phyloP scores from a whole-genome alignment of 768 basidiomycete species.

The Lentinula boryana region DNA sequence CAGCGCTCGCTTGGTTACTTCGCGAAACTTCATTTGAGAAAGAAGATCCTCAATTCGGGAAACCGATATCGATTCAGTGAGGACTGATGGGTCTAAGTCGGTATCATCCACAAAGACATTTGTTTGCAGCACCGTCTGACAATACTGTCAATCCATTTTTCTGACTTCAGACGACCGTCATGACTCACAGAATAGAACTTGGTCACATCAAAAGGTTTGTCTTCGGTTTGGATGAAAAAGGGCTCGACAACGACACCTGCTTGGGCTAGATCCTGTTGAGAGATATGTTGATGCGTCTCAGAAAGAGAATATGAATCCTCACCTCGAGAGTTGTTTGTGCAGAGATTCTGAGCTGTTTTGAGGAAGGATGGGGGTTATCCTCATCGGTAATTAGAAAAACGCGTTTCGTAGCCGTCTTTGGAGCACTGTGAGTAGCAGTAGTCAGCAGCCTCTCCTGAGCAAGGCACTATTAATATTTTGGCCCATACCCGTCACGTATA shows the following conservation, averaged over 20 bases:
- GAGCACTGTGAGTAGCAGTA: slow-evolving; percentile 43
- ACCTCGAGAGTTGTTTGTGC: slow-evolving; percentile 70
- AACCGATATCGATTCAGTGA: slow-evolving; percentile 70
- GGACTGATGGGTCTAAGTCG: slow-evolving; percentile 32
- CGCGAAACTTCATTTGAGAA: slow-evolving; percentile 74
- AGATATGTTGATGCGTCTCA: neutral
- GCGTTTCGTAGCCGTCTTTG: slow-evolving; percentile 86
- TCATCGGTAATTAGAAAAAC: slow-evolving; percentile 92
- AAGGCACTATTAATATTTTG: too few species aligned
- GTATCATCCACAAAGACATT: slow-evolving; percentile 40
- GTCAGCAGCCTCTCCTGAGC: neutral
- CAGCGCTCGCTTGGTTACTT: slow-evolving; percentile 75
- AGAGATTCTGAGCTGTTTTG: slow-evolving; percentile 56
- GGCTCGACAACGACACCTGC: slow-evolving; percentile 78
- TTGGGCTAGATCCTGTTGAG: slow-evolving; percentile 71
- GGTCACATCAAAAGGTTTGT: slow-evolving; percentile 61
- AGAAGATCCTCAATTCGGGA: slow-evolving; percentile 74
- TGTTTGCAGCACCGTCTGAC: slow-evolving; percentile 57
- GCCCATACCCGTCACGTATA: slow-evolving; percentile 74
- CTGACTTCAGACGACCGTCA: neutral
- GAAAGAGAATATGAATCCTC: slow-evolving; percentile 16
- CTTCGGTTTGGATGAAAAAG: slow-evolving; percentile 76
- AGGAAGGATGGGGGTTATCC: slow-evolving; percentile 66
- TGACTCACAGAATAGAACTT: slow-evolving; percentile 74
- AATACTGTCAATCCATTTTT: neutral